Conservation (phyloP, 2,329 filamentous ascomycete species). For the Pseudofabraea citricarpa region DNA sequence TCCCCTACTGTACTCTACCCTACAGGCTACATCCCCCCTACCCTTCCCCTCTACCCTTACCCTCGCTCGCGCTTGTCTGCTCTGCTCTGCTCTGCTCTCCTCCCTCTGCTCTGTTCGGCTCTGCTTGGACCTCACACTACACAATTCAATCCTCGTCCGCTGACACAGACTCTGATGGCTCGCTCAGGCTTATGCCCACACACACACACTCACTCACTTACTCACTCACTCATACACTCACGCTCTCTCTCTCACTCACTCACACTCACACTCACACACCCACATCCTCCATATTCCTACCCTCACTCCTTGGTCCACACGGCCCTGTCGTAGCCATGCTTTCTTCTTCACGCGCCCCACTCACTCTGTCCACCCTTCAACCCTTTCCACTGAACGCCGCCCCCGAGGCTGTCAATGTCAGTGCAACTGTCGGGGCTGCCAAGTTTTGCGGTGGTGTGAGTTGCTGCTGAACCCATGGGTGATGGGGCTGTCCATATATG, state of each 20-base stretch:
- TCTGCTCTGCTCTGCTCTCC: too few species aligned
- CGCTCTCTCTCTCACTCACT: neutral
- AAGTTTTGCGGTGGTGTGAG: neutral
- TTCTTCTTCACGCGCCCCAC: neutral
- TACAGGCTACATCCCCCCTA: neutral
- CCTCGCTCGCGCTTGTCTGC: too few species aligned
- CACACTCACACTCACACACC: neutral
- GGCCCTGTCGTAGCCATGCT: neutral
- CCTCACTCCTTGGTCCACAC: too few species aligned
- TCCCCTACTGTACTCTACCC: neutral
- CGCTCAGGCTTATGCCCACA: neutral
- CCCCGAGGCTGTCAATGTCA: neutral
- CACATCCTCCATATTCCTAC: too few species aligned
- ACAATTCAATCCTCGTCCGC: neutral
- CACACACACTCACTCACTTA: neutral
- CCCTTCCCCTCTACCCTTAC: too few species aligned
- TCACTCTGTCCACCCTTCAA: too few species aligned
- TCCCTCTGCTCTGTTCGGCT: neutral
- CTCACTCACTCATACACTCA: neutral
- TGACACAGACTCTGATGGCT: neutral
- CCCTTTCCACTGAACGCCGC: too few species aligned
- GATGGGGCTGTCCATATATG: conserved; percentile 1
- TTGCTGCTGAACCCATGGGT: neutral
- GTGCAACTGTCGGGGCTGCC: conserved; percentile 1
- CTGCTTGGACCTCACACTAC: conserved; percentile 1